Evolutionary conservation across 306 rosid species (phyloP).

Genomic region (Prunus mume): DNA sequence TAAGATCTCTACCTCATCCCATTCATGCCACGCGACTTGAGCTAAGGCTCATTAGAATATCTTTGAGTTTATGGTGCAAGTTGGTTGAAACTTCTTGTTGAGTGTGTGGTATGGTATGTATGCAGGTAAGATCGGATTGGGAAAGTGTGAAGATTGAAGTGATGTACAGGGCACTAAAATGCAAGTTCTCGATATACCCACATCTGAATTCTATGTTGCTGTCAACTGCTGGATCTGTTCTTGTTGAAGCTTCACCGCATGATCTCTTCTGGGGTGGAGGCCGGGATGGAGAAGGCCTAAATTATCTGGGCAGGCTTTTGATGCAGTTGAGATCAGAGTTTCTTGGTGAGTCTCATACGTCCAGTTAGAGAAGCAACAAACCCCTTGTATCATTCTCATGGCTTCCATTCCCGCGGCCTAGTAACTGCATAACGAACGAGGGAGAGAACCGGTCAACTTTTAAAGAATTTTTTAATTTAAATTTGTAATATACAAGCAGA

Average conservation of each 20-base stretch:
- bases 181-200: conserved; percentile 85
- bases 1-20: not conserved
- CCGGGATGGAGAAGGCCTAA: conserved; percentile 87
- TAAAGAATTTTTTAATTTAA: no score
- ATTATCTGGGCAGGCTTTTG: conserved; percentile 78
- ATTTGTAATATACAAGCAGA: no score
- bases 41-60: not conserved
- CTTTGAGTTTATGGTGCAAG: not conserved
- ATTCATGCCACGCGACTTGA: not conserved
- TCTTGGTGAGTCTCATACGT: conserved; percentile 50
- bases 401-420: no score
- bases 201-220: conserved; percentile 76
- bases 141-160: conserved; percentile 69
- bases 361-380: not conserved
- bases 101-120: not conserved
- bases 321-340: conserved; percentile 90
- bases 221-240: conserved; percentile 74
- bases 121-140: conserved; percentile 85
- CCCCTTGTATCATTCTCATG: no score
- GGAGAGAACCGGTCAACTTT: no score
- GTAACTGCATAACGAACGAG: no score
- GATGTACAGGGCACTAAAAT: conserved; percentile 78
- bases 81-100: not conserved
- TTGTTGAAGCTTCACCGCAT: conserved; percentile 90
- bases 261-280: conserved; percentile 99